Percentiles rank a stretch among this genome's conserved stretches.
phyloP scores from a whole-genome alignment of 306 rosid genomes.

The Pyrus bretschneideri region DNA sequence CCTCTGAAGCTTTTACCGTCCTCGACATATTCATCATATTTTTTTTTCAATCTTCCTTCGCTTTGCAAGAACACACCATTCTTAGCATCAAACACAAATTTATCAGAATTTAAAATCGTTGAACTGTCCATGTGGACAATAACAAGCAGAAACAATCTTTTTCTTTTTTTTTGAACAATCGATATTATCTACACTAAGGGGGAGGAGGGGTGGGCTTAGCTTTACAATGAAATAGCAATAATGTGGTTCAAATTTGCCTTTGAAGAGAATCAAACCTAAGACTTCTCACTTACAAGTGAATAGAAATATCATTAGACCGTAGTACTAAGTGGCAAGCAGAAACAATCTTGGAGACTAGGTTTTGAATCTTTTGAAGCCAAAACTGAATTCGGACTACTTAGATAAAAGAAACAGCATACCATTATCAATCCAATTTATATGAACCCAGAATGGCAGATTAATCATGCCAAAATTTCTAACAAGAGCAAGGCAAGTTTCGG shows the following conservation, averaged over 20 bases:
- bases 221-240: no score
- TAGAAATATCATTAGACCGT: no score
- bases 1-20: no score
- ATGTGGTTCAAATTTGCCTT: no score
- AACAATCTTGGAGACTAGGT: conserved; percentile 29
- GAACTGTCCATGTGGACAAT: conserved; percentile 28
- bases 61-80: conserved; percentile 47
- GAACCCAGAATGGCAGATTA: conserved; percentile 37
- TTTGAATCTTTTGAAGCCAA: conserved; percentile 34
- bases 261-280: no score
- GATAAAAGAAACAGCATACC: conserved; percentile 59
- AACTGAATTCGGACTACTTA: conserved; percentile 27
- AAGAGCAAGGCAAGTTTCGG: neutral
- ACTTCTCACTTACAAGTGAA: no score
- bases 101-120: conserved; percentile 56
- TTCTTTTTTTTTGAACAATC: no score
- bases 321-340: neutral
- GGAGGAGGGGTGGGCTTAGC: no score
- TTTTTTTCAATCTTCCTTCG: conserved; percentile 6
- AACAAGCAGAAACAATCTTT: conserved; percentile 32
- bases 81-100: conserved; percentile 47
- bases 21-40: no score
- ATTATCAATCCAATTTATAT: conserved; percentile 60
- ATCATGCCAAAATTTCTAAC: neutral
- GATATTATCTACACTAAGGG: no score